Percentiles rank a stretch among this genome's conserved stretches.
These are phyloP conservation scores for Puccinia triticina DNA, from an alignment of 1,284 basidiomycete species.

Conservation along the genomic window DNA sequence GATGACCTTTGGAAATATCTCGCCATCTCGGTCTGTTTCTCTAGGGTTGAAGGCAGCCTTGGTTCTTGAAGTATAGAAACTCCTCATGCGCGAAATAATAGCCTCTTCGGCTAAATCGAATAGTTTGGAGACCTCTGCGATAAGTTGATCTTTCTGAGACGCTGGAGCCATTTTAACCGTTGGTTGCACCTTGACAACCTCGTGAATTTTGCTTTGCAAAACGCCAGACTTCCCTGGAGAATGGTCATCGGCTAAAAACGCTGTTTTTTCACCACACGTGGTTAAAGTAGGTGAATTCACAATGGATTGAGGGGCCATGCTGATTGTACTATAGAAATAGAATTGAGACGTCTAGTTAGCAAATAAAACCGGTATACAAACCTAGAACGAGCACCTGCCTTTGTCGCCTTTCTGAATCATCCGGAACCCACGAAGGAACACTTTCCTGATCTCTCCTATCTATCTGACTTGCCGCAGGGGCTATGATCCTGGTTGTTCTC, in stretches of 20 bases:
- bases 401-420: too few relatives aligned
- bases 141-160: background rate
- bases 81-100: background rate
- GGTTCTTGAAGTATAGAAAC: background rate
- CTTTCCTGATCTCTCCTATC: too few relatives aligned
- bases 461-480: too few relatives aligned
- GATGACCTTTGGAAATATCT: background rate
- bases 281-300: too few relatives aligned
- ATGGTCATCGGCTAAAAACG: background rate
- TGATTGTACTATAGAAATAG: too few relatives aligned
- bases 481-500: too few relatives aligned
- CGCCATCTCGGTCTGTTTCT: background rate
- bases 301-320: too few relatives aligned
- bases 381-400: too few relatives aligned
- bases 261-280: background rate
- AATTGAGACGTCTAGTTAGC: too few relatives aligned
- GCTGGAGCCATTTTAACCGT: background rate
- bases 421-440: too few relatives aligned
- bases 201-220: background rate
- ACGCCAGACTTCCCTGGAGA: background rate
- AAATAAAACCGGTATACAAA: too few relatives aligned
- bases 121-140: background rate
- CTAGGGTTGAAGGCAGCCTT: background rate
- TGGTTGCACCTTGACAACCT: background rate
- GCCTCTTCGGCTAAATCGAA: background rate